Percentiles rank a stretch among this genome's conserved stretches.
These are phyloP conservation scores for Diversispora epigaea DNA, from an alignment of 192 early-diverging fungal genomes.

Conservation along the genomic window DNA sequence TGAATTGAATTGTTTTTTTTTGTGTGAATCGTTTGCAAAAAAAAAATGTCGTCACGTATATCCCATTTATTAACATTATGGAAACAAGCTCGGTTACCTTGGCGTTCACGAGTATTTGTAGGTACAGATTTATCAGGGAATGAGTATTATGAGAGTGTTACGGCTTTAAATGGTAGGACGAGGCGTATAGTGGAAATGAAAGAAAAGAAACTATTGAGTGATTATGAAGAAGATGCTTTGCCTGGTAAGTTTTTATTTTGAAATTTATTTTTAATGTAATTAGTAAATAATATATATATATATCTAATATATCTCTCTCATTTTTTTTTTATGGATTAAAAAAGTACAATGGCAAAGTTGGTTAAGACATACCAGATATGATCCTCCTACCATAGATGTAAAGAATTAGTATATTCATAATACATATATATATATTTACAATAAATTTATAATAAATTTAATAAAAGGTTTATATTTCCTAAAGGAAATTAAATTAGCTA, in stretches of 20 bases:
- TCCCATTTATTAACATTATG: slow-evolving; percentile 1
- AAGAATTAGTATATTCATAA: too few species aligned
- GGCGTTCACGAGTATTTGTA: slow-evolving; percentile 13
- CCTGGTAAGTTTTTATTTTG: slow-evolving; percentile 16
- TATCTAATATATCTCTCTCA: not conserved
- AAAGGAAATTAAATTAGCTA: slow-evolving; percentile 9
- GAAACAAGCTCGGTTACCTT: slow-evolving; percentile 11
- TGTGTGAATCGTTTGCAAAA: too few species aligned
- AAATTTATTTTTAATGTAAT: not conserved
- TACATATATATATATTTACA: not conserved
- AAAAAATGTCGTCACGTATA: not conserved
- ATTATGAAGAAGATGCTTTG: slow-evolving; percentile 15
- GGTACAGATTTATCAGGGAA: slow-evolving; percentile 29
- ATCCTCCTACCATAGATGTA: slow-evolving; percentile 29
- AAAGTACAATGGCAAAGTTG: slow-evolving; percentile 33
- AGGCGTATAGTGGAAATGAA: slow-evolving; percentile 24
- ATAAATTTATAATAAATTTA: not conserved
- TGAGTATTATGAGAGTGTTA: slow-evolving; percentile 25
- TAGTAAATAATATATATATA: not conserved
- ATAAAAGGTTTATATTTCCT: not conserved
- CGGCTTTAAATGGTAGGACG: not conserved
- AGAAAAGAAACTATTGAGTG: not conserved
- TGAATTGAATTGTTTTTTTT: too few species aligned
- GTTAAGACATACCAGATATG: slow-evolving; percentile 30
- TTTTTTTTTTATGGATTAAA: not conserved